Evolutionary conservation across 106 monocot genomes (phyloP), one percentile per base, ranked within the genome.

Genomic region (Dendrobium huoshanense): DNA sequence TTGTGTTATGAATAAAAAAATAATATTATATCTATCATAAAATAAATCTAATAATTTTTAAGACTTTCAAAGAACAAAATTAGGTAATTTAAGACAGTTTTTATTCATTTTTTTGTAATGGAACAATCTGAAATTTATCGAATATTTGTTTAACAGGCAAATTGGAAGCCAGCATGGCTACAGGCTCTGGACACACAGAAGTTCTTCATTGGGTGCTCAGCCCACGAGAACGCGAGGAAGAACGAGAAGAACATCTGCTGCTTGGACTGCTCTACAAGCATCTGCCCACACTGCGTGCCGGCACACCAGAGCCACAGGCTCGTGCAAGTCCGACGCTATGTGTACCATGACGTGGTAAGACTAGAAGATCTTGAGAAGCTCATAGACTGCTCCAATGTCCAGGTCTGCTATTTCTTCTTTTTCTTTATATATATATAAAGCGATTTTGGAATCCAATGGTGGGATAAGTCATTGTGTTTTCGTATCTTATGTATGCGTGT

Each of bases 231-330:
- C 10, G 82, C 88, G 17, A 92, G 85, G 83, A 95, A 95, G 89
- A 95, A 92, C 51, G 95, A 95, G 89, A 95, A 92, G 88, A 95
- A 95, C 86, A 87, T 95, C 18, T 95, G 92, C 49, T 95, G 95
- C 75, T 43, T 95, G 51, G 92, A 95, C 41, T 95, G 95, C 86
- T 95, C 92, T 87, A 89, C 84, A 55, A 89, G 92, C 85, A 89
- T 95, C 54, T 95, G 92, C 86, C 87, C 95, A 0, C 95, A 92
- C 78, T 95, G 95, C 55, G 82, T 90, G 43, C 81, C 90, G 22
- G 77, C 87, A 11, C 95, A 95, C 84, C 82, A 88, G 17, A 82
- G 43, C 74, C 95, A 95, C 74, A 78, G 92, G 10, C 87, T 95
- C 24, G 64, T 95, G 77, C 95, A 95, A 78, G 95, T 95, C 31